Percentiles rank a stretch among this genome's conserved stretches.
Conservation (phyloP, 257 asterid genomes). For the Fraxinus quadrangulata region DNA sequence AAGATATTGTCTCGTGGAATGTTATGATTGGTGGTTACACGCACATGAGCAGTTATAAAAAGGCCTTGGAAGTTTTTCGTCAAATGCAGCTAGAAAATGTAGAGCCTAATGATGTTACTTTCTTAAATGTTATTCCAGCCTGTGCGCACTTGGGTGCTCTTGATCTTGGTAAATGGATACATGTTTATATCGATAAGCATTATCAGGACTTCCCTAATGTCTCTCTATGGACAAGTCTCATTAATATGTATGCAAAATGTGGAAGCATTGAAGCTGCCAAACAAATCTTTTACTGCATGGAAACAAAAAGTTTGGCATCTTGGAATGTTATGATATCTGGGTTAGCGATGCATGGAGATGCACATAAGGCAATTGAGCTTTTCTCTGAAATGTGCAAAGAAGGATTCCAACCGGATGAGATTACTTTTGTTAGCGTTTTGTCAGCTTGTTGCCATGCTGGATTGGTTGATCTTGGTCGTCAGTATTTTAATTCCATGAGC, state of each 20-base stretch:
- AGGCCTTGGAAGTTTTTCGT: constrained; percentile 1
- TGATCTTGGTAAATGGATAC: constrained; percentile 6
- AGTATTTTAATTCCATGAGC: constrained; percentile 4
- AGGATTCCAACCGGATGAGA: constrained; percentile 8
- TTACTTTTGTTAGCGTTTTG: constrained; percentile 16
- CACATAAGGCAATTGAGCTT: constrained; percentile 7
- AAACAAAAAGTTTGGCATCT: constrained; percentile 10
- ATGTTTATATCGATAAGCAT: background rate
- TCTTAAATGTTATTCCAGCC: background rate
- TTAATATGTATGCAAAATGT: background rate
- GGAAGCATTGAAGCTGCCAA: constrained; percentile 8
- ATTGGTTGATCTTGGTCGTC: constrained; percentile 11
- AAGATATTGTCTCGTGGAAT: constrained; percentile 12
- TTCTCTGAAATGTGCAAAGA: constrained; percentile 2
- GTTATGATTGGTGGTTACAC: constrained; percentile 4
- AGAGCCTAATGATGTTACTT: constrained; percentile 1
- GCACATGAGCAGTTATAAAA: background rate
- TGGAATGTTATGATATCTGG: constrained; percentile 14
- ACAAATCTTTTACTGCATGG: background rate
- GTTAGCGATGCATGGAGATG: constrained; percentile 14
- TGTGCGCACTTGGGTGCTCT: background rate
- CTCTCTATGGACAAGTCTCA: constrained; percentile 1
- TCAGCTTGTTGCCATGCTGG: constrained; percentile 20
- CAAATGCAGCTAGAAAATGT: constrained; percentile 6
- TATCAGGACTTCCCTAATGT: background rate